Evolutionary conservation across 805 yeast species (phyloP).

Genomic region (Saccharomyces cerevisiae): DNA sequence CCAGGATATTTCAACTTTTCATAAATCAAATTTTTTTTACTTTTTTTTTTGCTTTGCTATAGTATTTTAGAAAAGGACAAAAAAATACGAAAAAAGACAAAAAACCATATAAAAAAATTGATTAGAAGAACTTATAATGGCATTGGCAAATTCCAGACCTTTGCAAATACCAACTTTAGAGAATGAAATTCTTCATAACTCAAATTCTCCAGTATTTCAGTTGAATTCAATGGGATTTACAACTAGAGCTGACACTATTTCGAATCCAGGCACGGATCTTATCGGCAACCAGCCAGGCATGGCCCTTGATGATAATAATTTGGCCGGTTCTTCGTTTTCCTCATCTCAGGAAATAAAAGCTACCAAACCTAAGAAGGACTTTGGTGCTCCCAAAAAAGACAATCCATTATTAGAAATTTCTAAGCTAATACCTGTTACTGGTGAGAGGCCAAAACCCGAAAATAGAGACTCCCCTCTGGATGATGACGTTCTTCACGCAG

Average conservation of each 20-base stretch:
- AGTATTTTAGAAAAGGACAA: neutral
- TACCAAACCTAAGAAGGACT: conserved; percentile 10
- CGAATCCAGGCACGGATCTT: conserved; percentile 12
- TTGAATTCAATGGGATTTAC: conserved; percentile 21
- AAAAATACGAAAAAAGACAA: neutral
- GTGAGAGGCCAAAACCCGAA: conserved; percentile 64
- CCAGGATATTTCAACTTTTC: conserved; percentile 5
- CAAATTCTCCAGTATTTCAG: conserved; percentile 29
- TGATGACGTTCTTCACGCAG: conserved; percentile 69
- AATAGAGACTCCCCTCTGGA: conserved; percentile 47
- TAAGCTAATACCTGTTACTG: conserved; percentile 73
- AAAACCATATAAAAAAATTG: neutral
- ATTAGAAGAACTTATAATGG: conserved; percentile 34
- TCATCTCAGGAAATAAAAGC: neutral
- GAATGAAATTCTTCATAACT: conserved; percentile 26
- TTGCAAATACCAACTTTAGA: conserved; percentile 41
- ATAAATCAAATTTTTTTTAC: neutral
- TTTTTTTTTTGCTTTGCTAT: neutral
- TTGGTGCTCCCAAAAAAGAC: conserved; percentile 15
- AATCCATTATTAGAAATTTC: conserved; percentile 39
- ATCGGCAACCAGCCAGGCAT: conserved; percentile 3
- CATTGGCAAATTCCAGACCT: conserved; percentile 61
- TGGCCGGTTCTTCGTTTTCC: neutral
- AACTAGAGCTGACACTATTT: conserved; percentile 3
- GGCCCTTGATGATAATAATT: neutral